A percentile compares a stretch with the other conserved stretches of the same genome.
phyloP scores from a whole-genome alignment of 768 basidiomycete genomes.

The Kwoniella dendrophila region DNA sequence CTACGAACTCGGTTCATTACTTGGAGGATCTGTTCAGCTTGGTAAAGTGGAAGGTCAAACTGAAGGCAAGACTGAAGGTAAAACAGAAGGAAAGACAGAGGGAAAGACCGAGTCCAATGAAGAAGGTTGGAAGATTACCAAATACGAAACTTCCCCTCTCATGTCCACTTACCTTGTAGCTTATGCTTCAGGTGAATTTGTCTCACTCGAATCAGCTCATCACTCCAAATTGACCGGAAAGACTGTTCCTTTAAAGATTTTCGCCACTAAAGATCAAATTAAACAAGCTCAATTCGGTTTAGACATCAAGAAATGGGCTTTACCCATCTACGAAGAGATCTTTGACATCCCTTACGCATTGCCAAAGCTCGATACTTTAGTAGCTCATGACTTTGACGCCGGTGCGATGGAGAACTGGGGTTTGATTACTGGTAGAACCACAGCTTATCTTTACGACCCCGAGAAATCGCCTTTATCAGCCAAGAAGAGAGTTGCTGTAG shows the following conservation, averaged over 20 bases:
- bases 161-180: constrained; percentile 89
- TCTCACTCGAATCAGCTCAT: constrained; percentile 71
- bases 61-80: constrained; percentile 50
- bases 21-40: constrained; percentile 26
- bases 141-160: constrained; percentile 76
- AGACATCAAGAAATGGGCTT: constrained; percentile 74
- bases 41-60: constrained; percentile 53
- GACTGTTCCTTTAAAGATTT: constrained; percentile 78
- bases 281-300: constrained; percentile 81
- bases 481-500: constrained; percentile 75
- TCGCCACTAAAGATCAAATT: constrained; percentile 79
- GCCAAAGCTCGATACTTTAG: constrained; percentile 91
- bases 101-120: constrained; percentile 39
- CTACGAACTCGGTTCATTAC: constrained; percentile 47
- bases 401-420: constrained; percentile 79
- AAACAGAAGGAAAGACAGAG: constrained; percentile 58
- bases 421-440: constrained; percentile 84
- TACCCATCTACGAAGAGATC: constrained; percentile 88
- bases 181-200: constrained; percentile 72
- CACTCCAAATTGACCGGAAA: constrained; percentile 77
- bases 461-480: constrained; percentile 70
- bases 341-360: constrained; percentile 91
- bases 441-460: constrained; percentile 77
- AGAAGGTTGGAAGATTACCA: constrained; percentile 73
- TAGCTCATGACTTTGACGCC: constrained; percentile 83